These are phyloP conservation scores for Pseudocercospora pini-densiflorae DNA, from an alignment of 2,329 filamentous ascomycete genomes.

Conservation along the genomic window DNA sequence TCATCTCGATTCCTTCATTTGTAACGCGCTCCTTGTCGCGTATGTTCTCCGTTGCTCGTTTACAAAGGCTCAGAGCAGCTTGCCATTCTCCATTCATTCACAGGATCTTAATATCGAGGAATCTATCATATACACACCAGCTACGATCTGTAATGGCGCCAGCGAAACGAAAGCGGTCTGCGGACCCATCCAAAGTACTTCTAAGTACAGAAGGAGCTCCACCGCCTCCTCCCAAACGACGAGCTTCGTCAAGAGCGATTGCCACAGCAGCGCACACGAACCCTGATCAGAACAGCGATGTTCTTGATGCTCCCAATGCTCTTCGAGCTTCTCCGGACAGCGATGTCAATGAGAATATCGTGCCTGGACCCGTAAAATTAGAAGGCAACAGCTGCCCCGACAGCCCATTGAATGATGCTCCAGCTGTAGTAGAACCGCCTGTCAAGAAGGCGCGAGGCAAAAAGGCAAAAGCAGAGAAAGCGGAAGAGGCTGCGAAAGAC, in stretches of 20 bases:
- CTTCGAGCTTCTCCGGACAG: constrained; percentile 51
- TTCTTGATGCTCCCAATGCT: constrained; percentile 49
- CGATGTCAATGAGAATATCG: constrained; percentile 39
- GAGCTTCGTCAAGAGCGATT: constrained; percentile 18
- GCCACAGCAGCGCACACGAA: constrained; percentile 29
- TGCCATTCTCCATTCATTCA: neutral
- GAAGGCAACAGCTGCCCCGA: constrained; percentile 31
- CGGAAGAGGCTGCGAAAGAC: constrained; percentile 15
- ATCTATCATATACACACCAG: neutral
- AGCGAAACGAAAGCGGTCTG: constrained; percentile 33
- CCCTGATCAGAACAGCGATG: constrained; percentile 43
- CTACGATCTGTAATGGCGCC: constrained; percentile 27
- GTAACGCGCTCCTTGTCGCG: neutral
- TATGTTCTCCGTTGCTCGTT: constrained; percentile 8
- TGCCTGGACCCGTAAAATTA: constrained; percentile 32
- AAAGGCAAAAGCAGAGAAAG: constrained; percentile 29
- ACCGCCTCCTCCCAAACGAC: constrained; percentile 20
- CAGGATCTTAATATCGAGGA: no score
- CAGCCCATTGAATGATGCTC: constrained; percentile 42
- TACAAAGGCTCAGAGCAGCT: constrained; percentile 6
- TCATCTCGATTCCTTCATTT: neutral
- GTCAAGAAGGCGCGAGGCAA: constrained; percentile 17
- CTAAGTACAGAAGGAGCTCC: constrained; percentile 2
- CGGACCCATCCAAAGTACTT: constrained; percentile 14
- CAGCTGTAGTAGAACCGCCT: constrained; percentile 38